These are phyloP conservation scores for Sabuloglossum arenarium DNA, from an alignment of 495 filamentous ascomycete species.

Conservation along the genomic window DNA sequence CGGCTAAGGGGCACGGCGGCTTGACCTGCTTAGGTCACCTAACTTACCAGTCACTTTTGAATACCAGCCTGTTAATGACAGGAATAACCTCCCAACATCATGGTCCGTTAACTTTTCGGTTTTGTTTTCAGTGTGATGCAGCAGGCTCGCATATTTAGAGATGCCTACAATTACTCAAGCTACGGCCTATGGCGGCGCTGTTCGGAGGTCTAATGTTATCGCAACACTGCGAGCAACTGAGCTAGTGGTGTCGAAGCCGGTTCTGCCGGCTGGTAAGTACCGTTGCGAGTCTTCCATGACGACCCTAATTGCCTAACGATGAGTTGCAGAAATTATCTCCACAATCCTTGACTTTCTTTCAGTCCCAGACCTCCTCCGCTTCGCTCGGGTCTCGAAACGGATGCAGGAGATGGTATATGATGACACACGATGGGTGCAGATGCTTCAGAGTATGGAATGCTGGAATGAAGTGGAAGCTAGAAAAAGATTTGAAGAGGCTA, in stretches of 20 bases:
- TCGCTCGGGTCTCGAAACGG: conserved; percentile 71
- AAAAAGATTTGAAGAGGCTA: conserved; percentile 49
- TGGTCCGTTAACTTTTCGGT: neutral
- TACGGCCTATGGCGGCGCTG: neutral
- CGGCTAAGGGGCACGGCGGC: no score
- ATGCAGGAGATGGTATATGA: conserved; percentile 98
- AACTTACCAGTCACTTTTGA: neutral
- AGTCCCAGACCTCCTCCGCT: conserved; percentile 60
- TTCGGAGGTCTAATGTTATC: neutral
- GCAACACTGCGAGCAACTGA: conserved; percentile 1
- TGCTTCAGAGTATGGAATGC: conserved; percentile 62
- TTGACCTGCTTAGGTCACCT: neutral
- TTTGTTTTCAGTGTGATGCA: neutral
- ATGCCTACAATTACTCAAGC: neutral
- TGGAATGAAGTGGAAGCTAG: conserved; percentile 87
- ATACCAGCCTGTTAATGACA: neutral
- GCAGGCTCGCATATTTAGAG: neutral
- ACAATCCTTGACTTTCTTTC: conserved; percentile 77
- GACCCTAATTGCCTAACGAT: neutral
- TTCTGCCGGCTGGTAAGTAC: conserved; percentile 7
- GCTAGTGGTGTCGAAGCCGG: conserved; percentile 4
- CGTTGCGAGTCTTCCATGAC: neutral
- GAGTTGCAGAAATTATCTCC: conserved; percentile 55
- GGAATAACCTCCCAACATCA: neutral
- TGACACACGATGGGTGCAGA: conserved; percentile 83